phyloP scores from a whole-genome alignment of 257 asterid species.

The Mentha longifolia region DNA sequence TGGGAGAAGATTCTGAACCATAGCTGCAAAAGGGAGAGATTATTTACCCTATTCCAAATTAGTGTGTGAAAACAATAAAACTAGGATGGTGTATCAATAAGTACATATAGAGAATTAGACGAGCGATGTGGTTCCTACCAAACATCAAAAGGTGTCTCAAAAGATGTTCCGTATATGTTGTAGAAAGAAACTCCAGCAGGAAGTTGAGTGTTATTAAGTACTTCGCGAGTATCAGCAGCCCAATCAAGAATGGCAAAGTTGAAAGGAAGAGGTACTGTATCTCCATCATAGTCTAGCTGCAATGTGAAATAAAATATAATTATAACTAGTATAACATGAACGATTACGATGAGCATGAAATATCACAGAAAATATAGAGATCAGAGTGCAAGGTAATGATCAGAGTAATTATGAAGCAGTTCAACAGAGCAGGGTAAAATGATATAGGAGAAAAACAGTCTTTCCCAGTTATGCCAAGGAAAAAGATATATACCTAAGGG shows the following conservation, averaged over 20 bases:
- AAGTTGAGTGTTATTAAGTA: conserved; percentile 56
- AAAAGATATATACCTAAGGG: too few relatives aligned
- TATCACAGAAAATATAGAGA: not conserved
- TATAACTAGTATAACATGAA: not conserved
- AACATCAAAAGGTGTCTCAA: conserved; percentile 85
- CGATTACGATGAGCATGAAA: not conserved
- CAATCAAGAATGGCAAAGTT: conserved; percentile 66
- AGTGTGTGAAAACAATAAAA: too few relatives aligned
- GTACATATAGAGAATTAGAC: conserved; percentile 11
- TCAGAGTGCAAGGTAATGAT: too few relatives aligned
- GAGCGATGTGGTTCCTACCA: conserved; percentile 54
- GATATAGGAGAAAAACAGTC: too few relatives aligned
- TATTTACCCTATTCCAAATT: too few relatives aligned
- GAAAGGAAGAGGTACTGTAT: conserved; percentile 71
- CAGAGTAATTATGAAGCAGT: not conserved
- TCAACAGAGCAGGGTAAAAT: not conserved
- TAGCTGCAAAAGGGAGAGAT: conserved; percentile 57
- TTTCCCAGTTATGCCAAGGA: not conserved
- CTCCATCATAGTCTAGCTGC: conserved; percentile 69
- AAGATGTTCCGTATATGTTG: conserved; percentile 82
- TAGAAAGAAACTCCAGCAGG: conserved; percentile 75
- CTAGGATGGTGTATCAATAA: not conserved
- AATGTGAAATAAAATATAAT: conserved; percentile 23
- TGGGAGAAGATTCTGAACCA: conserved; percentile 84
- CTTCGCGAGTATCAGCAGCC: conserved; percentile 76